These are phyloP conservation scores for Cystobasidium tubakii DNA, from an alignment of 768 basidiomycete genomes.

Conservation along the genomic window DNA sequence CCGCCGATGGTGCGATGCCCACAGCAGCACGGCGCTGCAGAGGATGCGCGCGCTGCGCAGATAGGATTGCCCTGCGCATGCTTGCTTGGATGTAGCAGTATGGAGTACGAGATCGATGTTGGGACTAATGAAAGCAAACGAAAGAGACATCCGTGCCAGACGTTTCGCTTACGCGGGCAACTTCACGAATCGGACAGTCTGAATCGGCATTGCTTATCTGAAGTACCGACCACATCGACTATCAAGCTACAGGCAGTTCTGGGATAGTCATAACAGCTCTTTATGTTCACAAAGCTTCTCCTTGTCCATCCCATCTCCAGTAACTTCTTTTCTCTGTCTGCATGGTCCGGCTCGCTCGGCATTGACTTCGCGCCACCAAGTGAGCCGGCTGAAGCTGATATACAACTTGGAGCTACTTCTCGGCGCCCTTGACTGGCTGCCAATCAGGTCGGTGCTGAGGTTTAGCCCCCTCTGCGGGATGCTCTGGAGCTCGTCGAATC, in stretches of 20 bases:
- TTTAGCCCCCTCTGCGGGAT: slow-evolving; percentile 6
- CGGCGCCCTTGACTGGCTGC: neutral
- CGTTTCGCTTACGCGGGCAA: slow-evolving; percentile 1
- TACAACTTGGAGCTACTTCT: too few species aligned
- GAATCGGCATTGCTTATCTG: neutral
- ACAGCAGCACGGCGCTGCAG: slow-evolving; percentile 8
- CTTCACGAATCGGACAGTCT: neutral
- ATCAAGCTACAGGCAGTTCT: too few species aligned
- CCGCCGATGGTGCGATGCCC: neutral
- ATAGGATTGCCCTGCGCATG: slow-evolving; percentile 15
- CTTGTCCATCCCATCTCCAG: neutral
- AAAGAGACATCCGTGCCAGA: neutral
- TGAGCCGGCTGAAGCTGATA: neutral
- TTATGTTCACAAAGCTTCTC: neutral
- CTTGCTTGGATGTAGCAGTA: neutral
- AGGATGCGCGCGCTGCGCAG: neutral
- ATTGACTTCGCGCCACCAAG: neutral
- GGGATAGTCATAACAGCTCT: too few species aligned
- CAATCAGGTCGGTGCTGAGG: slow-evolving; percentile 20
- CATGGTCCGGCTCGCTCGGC: neutral
- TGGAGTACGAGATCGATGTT: neutral
- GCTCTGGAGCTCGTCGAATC: slow-evolving; percentile 26
- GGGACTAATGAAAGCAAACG: too few species aligned
- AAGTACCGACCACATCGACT: too few species aligned
- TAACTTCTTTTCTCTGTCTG: neutral